Conservation (phyloP, 129 eudicot genomes). For the Helichrysum umbraculigerum region DNA sequence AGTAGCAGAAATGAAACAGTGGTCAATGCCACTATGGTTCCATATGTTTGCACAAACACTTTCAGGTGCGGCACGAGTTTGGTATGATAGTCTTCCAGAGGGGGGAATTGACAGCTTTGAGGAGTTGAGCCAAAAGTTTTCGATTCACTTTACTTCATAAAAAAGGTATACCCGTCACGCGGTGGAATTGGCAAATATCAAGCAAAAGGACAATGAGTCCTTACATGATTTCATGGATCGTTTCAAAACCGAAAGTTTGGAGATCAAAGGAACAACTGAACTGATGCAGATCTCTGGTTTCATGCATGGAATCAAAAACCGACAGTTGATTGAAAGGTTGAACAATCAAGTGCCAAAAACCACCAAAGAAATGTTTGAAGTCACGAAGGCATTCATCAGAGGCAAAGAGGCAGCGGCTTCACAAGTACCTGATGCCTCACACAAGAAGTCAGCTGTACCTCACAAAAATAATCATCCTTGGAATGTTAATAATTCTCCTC, state of each 20-base stretch:
- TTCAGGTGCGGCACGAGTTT: neutral
- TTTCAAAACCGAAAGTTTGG: too few relatives aligned
- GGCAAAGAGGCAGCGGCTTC: too few relatives aligned
- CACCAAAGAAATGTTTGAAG: neutral
- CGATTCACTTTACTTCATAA: neutral
- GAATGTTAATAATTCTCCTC: too few relatives aligned
- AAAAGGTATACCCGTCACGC: neutral
- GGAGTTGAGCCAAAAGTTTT: neutral
- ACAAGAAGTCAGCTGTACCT: too few relatives aligned
- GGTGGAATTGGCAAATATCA: neutral
- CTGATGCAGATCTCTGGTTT: too few relatives aligned
- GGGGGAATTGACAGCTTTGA: neutral
- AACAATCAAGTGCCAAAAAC: neutral
- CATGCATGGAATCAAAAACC: too few relatives aligned
- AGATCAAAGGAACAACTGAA: too few relatives aligned
- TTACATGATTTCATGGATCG: too few relatives aligned
- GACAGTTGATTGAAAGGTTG: too few relatives aligned
- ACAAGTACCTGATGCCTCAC: too few relatives aligned
- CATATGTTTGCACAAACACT: neutral
- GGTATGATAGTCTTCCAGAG: neutral
- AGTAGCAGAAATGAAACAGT: neutral
- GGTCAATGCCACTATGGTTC: neutral
- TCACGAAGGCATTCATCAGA: neutral
- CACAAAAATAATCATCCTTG: too few relatives aligned
- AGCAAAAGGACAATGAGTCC: too few relatives aligned